Evolutionary conservation across 1,284 basidiomycete species (phyloP), one percentile per base, ranked within the genome.

Genomic region (Polyporus tsugae): DNA sequence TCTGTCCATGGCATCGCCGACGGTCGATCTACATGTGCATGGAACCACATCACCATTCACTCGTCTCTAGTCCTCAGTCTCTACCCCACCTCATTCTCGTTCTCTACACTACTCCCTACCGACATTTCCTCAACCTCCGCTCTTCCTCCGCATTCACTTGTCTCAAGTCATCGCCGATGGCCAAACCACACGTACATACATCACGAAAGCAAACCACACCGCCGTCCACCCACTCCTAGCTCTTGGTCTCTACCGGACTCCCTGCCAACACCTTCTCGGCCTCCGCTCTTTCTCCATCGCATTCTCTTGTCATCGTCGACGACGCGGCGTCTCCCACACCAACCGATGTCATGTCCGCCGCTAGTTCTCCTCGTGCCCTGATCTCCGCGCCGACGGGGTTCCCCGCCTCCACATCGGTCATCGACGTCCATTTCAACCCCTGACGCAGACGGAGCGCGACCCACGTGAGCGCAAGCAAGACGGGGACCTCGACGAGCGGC

Each of bases 401-500:
- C 22, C 19, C 59, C 55, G 55, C 55, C 55, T n/a, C 55, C 9
- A 6, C 55, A 33, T 55, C 25, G 52, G 33, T 19, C 5, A 15
- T n/a, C 35, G 55, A 38, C 35, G 19, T 65, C 89, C 90, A 91
- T 0, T 75, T 67, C 58, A 92, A 76, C 71, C 78, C 84, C 35
- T 76, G 73, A 42, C 84, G 79, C 57, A 91, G 76, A 69, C 82
- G 88, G 29, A 93, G 81, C 0, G 93, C 87, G 0, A 92, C 83
- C 86, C 90, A 95, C 1, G 91, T 93, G 66, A 96, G 79, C 0
- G 83, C 80, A 3, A 95, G 83, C 44, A 95, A 80, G 0, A 95
- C 93, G 0, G 94, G 95, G 0, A 91, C 92, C 78, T 95, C 92
- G 2, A 94, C 89, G 11, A 94, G 82, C 0, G 92, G 93, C 0